phyloP scores from a whole-genome alignment of 208 protist genomes.

The Borovskyia barvae region DNA sequence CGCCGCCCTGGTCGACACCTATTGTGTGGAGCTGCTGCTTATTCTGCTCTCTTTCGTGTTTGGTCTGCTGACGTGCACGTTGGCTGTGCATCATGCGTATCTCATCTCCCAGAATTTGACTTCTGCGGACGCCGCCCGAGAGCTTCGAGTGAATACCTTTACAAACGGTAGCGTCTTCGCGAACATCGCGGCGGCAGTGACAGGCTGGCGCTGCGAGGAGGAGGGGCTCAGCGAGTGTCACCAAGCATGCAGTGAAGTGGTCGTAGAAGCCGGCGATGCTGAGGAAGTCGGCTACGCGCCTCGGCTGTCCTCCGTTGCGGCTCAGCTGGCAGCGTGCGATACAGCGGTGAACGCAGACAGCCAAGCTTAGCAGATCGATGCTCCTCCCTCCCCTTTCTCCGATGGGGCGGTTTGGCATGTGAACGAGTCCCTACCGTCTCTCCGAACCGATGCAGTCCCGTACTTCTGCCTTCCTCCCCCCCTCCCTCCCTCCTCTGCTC shows the following conservation, averaged over 20 bases:
- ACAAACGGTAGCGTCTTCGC: constrained; percentile 40
- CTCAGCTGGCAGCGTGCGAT: neutral
- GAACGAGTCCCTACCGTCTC: no score
- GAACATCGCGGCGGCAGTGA: constrained; percentile 45
- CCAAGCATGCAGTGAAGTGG: constrained; percentile 8
- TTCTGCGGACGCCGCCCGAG: constrained; percentile 44
- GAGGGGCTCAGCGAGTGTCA: neutral
- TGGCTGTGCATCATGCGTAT: constrained; percentile 65
- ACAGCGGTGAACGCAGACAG: neutral
- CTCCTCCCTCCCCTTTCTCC: no score
- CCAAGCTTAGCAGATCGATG: no score
- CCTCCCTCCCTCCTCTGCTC: no score
- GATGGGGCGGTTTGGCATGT: no score
- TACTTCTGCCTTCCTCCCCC: no score
- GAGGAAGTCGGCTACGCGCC: constrained; percentile 1
- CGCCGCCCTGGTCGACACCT: constrained; percentile 53
- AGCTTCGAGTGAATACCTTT: constrained; percentile 46
- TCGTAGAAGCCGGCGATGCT: constrained; percentile 6
- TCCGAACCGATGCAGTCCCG: no score
- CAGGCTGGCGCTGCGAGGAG: constrained; percentile 20
- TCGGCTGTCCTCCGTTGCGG: neutral
- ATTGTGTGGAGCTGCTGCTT: constrained; percentile 63
- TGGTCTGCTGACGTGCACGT: constrained; percentile 32
- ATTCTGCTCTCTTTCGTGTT: constrained; percentile 47
- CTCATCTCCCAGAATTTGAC: constrained; percentile 70